phyloP scores from a whole-genome alignment of 306 rosid genomes.

The Pyrus bretschneideri region DNA sequence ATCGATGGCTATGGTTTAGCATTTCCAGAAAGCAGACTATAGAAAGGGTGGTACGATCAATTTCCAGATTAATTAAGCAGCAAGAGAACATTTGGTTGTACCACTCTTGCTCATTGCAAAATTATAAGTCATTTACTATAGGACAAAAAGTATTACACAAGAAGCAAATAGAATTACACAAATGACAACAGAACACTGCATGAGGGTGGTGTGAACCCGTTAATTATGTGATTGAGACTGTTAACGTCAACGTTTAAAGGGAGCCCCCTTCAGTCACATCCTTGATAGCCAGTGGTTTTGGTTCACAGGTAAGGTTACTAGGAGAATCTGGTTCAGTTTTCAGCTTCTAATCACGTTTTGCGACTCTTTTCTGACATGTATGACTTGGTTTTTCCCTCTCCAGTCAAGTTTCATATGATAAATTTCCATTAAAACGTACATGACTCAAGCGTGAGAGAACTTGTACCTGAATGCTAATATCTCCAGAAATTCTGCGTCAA shows the following conservation, averaged over 20 bases:
- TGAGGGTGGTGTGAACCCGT: neutral
- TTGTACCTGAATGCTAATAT: constrained; percentile 74
- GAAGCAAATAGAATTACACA: neutral
- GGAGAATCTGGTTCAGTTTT: neutral
- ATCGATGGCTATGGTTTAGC: neutral
- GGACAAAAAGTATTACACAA: no score
- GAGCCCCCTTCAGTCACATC: neutral
- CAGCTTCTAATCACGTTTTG: neutral
- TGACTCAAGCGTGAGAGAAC: neutral
- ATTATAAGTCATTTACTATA: no score
- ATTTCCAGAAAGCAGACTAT: neutral
- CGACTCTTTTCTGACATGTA: neutral
- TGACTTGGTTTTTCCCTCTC: neutral
- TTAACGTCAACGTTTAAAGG: neutral
- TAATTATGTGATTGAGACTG: neutral
- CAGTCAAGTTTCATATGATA: neutral
- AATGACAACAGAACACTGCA: neutral
- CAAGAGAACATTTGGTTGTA: no score
- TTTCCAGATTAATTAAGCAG: no score
- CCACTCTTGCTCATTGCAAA: no score
- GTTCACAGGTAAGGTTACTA: neutral
- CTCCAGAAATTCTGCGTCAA: constrained; percentile 67
- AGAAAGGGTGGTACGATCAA: neutral
- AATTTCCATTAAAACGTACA: neutral
- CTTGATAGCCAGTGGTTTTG: neutral